Conservation (phyloP, 2,329 filamentous ascomycete genomes). For the Ophiostoma ulmi region DNA sequence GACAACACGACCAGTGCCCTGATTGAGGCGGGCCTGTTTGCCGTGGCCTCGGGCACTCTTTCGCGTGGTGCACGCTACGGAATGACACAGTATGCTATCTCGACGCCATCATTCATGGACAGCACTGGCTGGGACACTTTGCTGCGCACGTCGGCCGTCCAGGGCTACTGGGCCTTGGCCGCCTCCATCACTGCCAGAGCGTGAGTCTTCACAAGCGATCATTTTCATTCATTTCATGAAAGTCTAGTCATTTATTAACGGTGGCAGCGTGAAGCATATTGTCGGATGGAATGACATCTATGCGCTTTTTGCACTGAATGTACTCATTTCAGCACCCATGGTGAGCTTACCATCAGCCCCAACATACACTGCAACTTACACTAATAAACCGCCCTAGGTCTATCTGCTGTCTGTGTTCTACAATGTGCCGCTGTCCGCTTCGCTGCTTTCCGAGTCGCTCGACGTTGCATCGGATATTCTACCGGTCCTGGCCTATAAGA, state of each 20-base stretch:
- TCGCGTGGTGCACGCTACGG: not conserved
- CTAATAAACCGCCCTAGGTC: slow-evolving; percentile 41
- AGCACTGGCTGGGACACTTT: not conserved
- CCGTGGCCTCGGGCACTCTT: slow-evolving; percentile 15
- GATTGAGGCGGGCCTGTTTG: slow-evolving; percentile 12
- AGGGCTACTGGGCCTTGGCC: slow-evolving; percentile 2
- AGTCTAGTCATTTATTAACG: not conserved
- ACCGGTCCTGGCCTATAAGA: slow-evolving; percentile 17
- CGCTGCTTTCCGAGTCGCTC: slow-evolving; percentile 3
- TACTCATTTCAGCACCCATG: slow-evolving; percentile 70
- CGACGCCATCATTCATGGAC: not conserved
- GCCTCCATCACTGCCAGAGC: not conserved
- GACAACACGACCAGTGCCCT: slow-evolving; percentile 17
- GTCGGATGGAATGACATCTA: slow-evolving; percentile 67
- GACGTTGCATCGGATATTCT: slow-evolving; percentile 18
- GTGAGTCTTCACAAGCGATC: not conserved
- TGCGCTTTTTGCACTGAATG: slow-evolving; percentile 48
- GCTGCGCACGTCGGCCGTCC: not conserved
- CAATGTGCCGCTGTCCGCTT: slow-evolving; percentile 42
- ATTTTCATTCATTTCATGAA: not conserved
- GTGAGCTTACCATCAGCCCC: slow-evolving; percentile 39
- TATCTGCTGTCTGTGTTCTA: slow-evolving; percentile 78
- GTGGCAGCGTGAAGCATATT: slow-evolving; percentile 57
- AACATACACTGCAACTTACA: not conserved
- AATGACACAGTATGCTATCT: not conserved